These are phyloP conservation scores for Collybia mongolica DNA, from an alignment of 768 basidiomycete genomes.

Conservation along the genomic window DNA sequence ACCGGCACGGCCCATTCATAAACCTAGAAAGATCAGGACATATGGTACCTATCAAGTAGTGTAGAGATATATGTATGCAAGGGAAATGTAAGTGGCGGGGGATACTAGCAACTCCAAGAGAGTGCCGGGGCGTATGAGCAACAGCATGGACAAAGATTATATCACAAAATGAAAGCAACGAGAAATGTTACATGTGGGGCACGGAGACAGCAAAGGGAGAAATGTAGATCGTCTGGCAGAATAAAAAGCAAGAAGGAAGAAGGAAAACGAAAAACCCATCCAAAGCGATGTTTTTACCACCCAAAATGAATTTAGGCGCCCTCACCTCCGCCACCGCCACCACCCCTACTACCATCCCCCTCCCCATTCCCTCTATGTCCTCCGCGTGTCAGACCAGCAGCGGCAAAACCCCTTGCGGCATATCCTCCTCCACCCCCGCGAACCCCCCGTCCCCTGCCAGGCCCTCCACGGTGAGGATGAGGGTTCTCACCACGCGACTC, in stretches of 20 bases:
- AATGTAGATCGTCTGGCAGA: background rate
- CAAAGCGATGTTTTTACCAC: background rate
- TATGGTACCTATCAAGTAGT: too few relatives aligned
- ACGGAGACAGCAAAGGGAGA: background rate
- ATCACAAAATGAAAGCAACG: too few relatives aligned
- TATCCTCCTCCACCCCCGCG: conserved; percentile 32
- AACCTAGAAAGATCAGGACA: too few relatives aligned
- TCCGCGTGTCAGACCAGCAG: background rate
- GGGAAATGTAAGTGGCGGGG: too few relatives aligned
- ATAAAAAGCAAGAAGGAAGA: background rate
- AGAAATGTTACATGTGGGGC: background rate
- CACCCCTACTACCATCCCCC: background rate
- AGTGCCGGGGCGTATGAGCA: too few relatives aligned
- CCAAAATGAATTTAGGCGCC: background rate
- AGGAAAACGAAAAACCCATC: background rate
- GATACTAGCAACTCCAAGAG: too few relatives aligned
- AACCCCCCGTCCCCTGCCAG: conserved; percentile 17
- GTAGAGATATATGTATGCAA: too few relatives aligned
- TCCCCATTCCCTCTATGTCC: background rate
- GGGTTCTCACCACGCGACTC: conserved; percentile 38
- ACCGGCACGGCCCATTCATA: too few relatives aligned
- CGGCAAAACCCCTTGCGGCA: conserved; percentile 3
- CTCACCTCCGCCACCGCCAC: conserved; percentile 1
- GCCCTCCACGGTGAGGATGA: conserved; percentile 25
- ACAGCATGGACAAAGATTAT: too few relatives aligned